Evolutionary conservation across 768 basidiomycete genomes (phyloP).

Genomic region (Hygrocybe punicea): DNA sequence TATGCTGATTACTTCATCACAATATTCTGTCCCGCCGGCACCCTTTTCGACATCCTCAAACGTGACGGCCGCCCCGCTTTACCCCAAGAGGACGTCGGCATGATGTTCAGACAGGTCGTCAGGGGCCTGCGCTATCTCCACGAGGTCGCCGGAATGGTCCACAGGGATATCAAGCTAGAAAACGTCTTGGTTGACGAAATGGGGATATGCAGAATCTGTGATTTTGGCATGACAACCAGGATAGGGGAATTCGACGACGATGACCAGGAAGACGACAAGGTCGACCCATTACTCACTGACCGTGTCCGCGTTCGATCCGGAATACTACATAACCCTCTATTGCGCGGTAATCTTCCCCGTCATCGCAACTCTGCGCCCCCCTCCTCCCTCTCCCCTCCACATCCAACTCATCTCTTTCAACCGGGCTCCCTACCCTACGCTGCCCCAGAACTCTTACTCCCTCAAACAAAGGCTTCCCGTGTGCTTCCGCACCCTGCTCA

Average conservation of each 20-base stretch:
- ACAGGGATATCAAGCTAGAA: conserved; percentile 95
- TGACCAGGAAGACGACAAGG: conserved; percentile 24
- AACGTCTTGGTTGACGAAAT: conserved; percentile 91
- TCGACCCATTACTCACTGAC: conserved; percentile 3
- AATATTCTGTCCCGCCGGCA: conserved; percentile 78
- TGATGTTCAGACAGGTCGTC: conserved; percentile 85
- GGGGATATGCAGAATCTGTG: conserved; percentile 79
- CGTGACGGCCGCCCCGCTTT: conserved; percentile 65
- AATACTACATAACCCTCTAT: conserved; percentile 33
- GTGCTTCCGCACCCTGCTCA: conserved; percentile 63
- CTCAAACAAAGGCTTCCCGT: conserved; percentile 42
- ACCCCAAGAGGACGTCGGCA: conserved; percentile 73
- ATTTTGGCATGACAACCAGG: conserved; percentile 77
- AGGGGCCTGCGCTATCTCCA: conserved; percentile 81
- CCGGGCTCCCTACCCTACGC: conserved; percentile 76
- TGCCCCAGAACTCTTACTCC: conserved; percentile 79
- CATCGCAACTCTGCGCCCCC: conserved; percentile 47
- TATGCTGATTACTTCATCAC: conserved; percentile 80
- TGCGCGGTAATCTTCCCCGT: conserved; percentile 43
- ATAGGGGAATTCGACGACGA: conserved; percentile 50
- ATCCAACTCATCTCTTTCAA: conserved; percentile 11
- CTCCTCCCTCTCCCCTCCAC: conserved; percentile 20
- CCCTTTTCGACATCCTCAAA: conserved; percentile 78
- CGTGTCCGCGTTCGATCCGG: conserved; percentile 13
- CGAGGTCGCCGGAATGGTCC: conserved; percentile 69